Conservation (phyloP, 495 filamentous ascomycete genomes). For the Trichoderma orchidacearum region DNA sequence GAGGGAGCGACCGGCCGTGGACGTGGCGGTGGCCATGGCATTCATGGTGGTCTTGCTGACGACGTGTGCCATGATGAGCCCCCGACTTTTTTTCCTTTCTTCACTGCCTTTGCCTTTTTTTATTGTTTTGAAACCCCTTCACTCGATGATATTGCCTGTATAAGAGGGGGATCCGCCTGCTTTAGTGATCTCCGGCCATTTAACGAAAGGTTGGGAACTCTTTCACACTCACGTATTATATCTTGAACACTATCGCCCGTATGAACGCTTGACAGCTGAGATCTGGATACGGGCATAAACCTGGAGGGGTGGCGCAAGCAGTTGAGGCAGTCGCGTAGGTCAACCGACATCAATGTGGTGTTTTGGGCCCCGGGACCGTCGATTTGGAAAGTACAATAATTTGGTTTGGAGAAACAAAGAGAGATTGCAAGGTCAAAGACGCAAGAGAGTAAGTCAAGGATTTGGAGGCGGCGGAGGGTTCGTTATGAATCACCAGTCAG, state of each 20-base stretch:
- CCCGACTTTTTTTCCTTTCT: constrained; percentile 6
- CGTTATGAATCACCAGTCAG: constrained; percentile 3
- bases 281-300: constrained; percentile 59
- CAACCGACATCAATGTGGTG: constrained; percentile 63
- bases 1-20: constrained; percentile 26
- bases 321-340: constrained; percentile 51
- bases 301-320: constrained; percentile 57
- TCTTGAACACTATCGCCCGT: constrained; percentile 50
- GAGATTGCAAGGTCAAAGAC: not conserved
- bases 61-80: constrained; percentile 25
- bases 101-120: constrained; percentile 5
- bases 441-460: not conserved
- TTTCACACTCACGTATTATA: constrained; percentile 30
- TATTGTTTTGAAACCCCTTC: not conserved
- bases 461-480: constrained; percentile 1
- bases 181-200: no score
- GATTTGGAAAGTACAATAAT: not conserved
- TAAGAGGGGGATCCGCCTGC: not conserved
- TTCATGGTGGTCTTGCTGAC: constrained; percentile 8
- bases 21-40: constrained; percentile 10
- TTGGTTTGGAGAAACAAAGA: not conserved
- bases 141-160: not conserved
- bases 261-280: constrained; percentile 57
- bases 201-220: not conserved
- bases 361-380: constrained; percentile 9